A percentile compares a stretch with the other conserved stretches of the same genome.
Conservation (phyloP, 768 basidiomycete species). For the Coprinopsis marcescibilis region DNA sequence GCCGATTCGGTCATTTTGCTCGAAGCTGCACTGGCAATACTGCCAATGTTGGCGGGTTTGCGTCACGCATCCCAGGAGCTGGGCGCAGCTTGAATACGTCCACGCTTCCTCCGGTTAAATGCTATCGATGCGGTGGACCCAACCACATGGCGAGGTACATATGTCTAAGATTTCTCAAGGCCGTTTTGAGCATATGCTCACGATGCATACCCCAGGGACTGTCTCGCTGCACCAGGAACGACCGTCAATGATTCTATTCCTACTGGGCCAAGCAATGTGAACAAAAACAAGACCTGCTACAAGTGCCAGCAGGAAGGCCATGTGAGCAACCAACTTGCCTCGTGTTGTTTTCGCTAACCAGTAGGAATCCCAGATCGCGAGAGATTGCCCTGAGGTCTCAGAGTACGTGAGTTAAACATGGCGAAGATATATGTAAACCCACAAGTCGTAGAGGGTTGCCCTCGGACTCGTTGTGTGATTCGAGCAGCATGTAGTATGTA, state of each 20-base stretch:
- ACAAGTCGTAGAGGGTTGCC: no score
- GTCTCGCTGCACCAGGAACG: slow-evolving; percentile 67
- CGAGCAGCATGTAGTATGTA: no score
- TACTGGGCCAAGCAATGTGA: slow-evolving; percentile 36
- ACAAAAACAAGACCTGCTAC: slow-evolving; percentile 78
- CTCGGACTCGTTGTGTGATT: no score
- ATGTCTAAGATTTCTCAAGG: slow-evolving; percentile 8
- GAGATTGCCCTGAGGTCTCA: slow-evolving; percentile 55
- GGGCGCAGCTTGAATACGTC: slow-evolving; percentile 73
- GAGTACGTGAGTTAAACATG: slow-evolving; percentile 43
- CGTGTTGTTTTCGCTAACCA: not conserved
- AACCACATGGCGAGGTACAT: slow-evolving; percentile 79
- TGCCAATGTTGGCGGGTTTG: slow-evolving; percentile 43
- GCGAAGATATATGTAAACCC: no score
- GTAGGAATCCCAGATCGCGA: slow-evolving; percentile 43
- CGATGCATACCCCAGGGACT: slow-evolving; percentile 48
- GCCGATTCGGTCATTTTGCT: slow-evolving; percentile 79
- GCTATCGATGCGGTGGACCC: slow-evolving; percentile 83
- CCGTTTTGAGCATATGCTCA: slow-evolving; percentile 4
- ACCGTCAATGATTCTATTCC: slow-evolving; percentile 40
- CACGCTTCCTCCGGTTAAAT: slow-evolving; percentile 77
- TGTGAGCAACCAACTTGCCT: slow-evolving; percentile 39
- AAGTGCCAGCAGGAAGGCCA: slow-evolving; percentile 87
- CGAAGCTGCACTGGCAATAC: slow-evolving; percentile 63
- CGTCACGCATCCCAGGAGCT: slow-evolving; percentile 65